phyloP scores from a whole-genome alignment of 2,329 filamentous ascomycete species.

The Alternaria tenuissima region DNA sequence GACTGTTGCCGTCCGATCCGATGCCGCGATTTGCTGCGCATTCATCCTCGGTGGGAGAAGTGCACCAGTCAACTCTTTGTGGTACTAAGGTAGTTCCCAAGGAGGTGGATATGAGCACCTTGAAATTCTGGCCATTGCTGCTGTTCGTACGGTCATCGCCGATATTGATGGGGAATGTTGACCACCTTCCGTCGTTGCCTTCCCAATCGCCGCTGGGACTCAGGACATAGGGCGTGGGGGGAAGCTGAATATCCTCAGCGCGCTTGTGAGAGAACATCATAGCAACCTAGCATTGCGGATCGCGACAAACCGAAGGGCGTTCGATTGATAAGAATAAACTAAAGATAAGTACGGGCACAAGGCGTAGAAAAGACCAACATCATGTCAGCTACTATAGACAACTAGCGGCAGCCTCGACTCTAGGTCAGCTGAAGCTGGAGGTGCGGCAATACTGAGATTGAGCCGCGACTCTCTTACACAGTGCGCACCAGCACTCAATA shows the following conservation, averaged over 20 bases:
- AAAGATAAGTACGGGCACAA: conserved; percentile 19
- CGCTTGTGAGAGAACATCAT: conserved; percentile 38
- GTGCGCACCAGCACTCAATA: conserved; percentile 21
- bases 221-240: conserved; percentile 24
- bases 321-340: conserved; percentile 23
- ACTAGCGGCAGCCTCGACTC: conserved; percentile 28
- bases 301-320: conserved; percentile 6
- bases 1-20: conserved; percentile 23
- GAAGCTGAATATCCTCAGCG: conserved; percentile 24
- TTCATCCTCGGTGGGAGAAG: conserved; percentile 3
- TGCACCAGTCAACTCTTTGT: conserved; percentile 36
- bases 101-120: conserved; percentile 45
- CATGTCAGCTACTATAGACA: conserved; percentile 18
- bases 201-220: conserved; percentile 39
- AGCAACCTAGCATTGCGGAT: conserved; percentile 22
- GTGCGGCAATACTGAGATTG: conserved; percentile 14
- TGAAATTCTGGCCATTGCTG: conserved; percentile 48
- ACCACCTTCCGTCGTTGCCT: conserved; percentile 55
- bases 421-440: conserved; percentile 26
- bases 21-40: conserved; percentile 45
- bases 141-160: conserved; percentile 38
- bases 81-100: conserved; percentile 38
- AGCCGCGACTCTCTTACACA: conserved; percentile 17
- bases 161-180: conserved; percentile 52
- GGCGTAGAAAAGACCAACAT: conserved; percentile 25